Evolutionary conservation across 371 early-diverging fungal genomes (phyloP), one percentile per base, ranked within the genome.

Genomic region (Chytridiales sp.): DNA sequence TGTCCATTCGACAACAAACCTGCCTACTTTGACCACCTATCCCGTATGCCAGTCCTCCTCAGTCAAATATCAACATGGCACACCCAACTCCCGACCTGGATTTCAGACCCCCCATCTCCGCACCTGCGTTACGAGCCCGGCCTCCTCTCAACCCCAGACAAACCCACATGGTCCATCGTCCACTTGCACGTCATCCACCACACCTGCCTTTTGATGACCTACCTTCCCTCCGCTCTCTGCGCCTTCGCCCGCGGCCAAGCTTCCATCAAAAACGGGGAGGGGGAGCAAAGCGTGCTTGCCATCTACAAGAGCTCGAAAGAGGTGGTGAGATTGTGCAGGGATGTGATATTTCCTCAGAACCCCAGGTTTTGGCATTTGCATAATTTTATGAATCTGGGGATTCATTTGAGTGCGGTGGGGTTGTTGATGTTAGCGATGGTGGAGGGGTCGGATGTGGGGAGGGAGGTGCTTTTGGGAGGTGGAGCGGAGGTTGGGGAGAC

Each of bases 301-400:
- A 19, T 9, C 46, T 46, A 9, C 46, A 8, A 22, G 9, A 19
- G 21, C 21, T 46, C 13, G 46, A 8, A 8, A 9, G 46, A 46
- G 46, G 13, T 46, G 9, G 46, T 46, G 13, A 46, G 46, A 24
- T 13, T 46, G 13, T 13, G 9, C 9, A 15, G 9, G 46, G 46
- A 46, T 13, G 46, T 46, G 13, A 21, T 46, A 9, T 9, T 9
- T 9, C 19, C 24, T 9, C 46, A 46, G 21, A 46, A 46, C 21
- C 46, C 46, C 46, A 21, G 46, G 46, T 46, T 46, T 46, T 21
- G 21, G 9, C 46, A 46, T 22, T 19, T 46, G 24, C 46, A 46
- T 22, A 46, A 46, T 24, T 24, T 46, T 22, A 8, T 46, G 9
- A 21, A 9, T 9, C 21, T 46, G 46, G 24, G 46, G 9, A 8